phyloP scores from a whole-genome alignment of 2,329 filamentous ascomycete species.

The Aspergillus flavus region DNA sequence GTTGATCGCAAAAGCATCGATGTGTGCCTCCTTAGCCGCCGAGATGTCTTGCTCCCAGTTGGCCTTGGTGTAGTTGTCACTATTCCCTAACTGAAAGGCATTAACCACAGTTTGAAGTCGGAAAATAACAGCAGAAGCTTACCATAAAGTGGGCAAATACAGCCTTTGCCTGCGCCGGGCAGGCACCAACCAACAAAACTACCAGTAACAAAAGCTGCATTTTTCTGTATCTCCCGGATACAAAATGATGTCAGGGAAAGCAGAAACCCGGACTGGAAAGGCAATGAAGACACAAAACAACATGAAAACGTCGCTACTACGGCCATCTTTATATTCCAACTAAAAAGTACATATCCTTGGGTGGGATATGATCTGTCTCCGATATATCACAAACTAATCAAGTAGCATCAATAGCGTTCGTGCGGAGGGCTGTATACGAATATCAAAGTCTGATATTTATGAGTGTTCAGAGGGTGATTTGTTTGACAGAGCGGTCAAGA shows the following conservation, averaged over 20 bases:
- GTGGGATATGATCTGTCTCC: slow-evolving; percentile 3
- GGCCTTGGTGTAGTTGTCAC: slow-evolving; percentile 24
- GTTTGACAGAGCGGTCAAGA: neutral
- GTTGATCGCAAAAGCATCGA: slow-evolving; percentile 48
- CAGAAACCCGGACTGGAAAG: no score
- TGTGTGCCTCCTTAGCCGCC: slow-evolving; percentile 38
- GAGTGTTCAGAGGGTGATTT: neutral
- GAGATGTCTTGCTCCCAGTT: slow-evolving; percentile 39
- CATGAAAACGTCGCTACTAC: neutral
- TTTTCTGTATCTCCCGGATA: neutral
- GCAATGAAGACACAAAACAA: neutral
- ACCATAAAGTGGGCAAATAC: slow-evolving; percentile 42
- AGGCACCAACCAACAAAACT: slow-evolving; percentile 1
- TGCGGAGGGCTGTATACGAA: neutral
- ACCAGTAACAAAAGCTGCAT: slow-evolving; percentile 8
- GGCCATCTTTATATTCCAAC: neutral
- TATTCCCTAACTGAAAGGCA: slow-evolving; percentile 27
- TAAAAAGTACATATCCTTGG: neutral
- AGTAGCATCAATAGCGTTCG: neutral
- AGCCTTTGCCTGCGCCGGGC: slow-evolving; percentile 21
- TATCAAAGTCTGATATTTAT: slow-evolving; percentile 1
- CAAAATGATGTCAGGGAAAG: neutral
- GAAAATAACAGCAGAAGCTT: neutral
- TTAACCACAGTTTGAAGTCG: neutral
- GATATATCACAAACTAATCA: neutral